Base-by-base conservation (phyloP, 306 rosid species). In the Cyclanthera cordifolia region DNA sequence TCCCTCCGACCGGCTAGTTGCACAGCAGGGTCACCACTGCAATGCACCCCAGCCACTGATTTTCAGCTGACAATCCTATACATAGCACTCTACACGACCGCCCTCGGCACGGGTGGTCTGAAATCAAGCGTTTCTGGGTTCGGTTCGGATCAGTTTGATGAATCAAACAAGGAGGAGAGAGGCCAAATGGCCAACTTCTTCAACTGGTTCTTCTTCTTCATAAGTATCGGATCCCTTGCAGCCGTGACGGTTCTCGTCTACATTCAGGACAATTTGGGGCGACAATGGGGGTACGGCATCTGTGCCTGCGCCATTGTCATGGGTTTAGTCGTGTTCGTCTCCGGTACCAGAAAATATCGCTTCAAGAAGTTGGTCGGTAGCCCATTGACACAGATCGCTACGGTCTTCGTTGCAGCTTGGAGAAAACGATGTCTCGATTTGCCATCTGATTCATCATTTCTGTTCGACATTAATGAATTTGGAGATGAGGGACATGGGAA, bases 151-250 rank as follows among this genome's bases (percentile, higher is more conserved):
- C 97, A 92, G 54, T 92, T 92, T 64, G 93, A 92, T 14, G 97
- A 87, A 0, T 20, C 81, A 0, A 79, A 92, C 57, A 12, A 69
- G 5, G 56, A 73, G 16, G 97, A 92, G 79, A 83, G 76, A 63
- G 21, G 17, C 10, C 84, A 73, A 10, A 89, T 89, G 97, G 28
- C 79, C 0, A 84, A 79, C 43, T 92, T 92, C 75, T 86, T 92
- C 80, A 84, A 79, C 72, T 92, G 97, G 97, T 92, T 89, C 83
- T 92, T 87, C 78, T 92, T 92, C 83, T 89, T 92, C 63, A 89
- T 87, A 37, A 92, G 95, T 81, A 64, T 82, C 10, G 96, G 97
- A 6, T 87, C 97, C 1, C 82, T 92, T 7, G 77, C 41, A 0
- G 97, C 96, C 0, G 86, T 81, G 45, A 89, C 95, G 0, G 43